A percentile compares a stretch with the other conserved stretches of the same genome.
phyloP scores from a whole-genome alignment of 2,329 filamentous ascomycete genomes.

The Zymoseptoria ardabiliae region DNA sequence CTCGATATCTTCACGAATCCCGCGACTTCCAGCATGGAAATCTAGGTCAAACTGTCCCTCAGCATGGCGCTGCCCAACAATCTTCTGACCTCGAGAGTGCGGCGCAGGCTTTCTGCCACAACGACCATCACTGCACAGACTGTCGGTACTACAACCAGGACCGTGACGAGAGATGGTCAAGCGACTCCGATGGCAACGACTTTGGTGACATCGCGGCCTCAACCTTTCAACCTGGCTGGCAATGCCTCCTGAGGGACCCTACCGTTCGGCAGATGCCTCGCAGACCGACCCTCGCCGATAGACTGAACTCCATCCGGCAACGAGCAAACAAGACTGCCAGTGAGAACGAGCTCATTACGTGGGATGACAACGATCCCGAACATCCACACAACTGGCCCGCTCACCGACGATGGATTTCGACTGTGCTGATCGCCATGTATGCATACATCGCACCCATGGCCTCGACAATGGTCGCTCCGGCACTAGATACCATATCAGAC shows the following conservation, averaged over 20 bases:
- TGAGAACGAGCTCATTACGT: slow-evolving; percentile 33
- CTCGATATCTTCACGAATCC: neutral
- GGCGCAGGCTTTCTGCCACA: neutral
- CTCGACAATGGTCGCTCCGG: slow-evolving; percentile 30
- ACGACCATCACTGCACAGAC: neutral
- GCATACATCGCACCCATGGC: slow-evolving; percentile 29
- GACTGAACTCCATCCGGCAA: neutral
- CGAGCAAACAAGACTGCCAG: neutral
- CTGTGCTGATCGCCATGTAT: slow-evolving; percentile 32
- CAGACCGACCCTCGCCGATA: neutral
- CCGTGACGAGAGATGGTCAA: neutral
- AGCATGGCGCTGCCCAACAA: neutral
- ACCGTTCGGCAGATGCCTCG: neutral
- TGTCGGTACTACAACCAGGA: neutral
- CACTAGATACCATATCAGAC: slow-evolving; percentile 19
- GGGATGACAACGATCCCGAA: slow-evolving; percentile 35
- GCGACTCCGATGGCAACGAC: neutral
- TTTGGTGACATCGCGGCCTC: neutral
- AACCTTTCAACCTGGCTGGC: neutral
- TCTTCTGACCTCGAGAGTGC: neutral
- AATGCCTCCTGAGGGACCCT: neutral
- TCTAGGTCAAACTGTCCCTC: neutral
- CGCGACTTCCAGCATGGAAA: too few relatives aligned
- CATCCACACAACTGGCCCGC: slow-evolving; percentile 38
- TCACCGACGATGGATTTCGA: slow-evolving; percentile 35